These are phyloP conservation scores for Coemansia sp. DNA, from an alignment of 371 early-diverging fungal species.

Conservation along the genomic window DNA sequence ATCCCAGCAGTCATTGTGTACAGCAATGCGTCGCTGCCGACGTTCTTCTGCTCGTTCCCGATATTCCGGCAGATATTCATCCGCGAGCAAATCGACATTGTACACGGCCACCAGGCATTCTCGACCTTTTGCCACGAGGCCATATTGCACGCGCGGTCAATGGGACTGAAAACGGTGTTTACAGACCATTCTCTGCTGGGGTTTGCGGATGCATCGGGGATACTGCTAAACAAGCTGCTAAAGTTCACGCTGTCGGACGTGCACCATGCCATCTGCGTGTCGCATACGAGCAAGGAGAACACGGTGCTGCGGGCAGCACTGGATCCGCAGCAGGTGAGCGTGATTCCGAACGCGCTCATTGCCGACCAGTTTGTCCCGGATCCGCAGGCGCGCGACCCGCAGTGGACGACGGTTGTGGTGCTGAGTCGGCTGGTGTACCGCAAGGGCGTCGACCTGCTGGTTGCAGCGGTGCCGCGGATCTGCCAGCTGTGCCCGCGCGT, in stretches of 20 bases:
- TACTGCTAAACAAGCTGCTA: constrained; percentile 92
- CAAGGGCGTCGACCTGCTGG: constrained; percentile 95
- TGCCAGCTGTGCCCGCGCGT: constrained; percentile 83
- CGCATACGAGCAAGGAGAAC: constrained; percentile 98
- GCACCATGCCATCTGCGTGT: constrained; percentile 98
- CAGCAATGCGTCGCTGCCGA: constrained; percentile 91
- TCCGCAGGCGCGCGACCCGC: constrained; percentile 70
- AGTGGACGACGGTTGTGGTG: constrained; percentile 91
- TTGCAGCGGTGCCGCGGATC: constrained; percentile 91
- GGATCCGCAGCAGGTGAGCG: constrained; percentile 86
- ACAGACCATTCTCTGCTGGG: constrained; percentile 99
- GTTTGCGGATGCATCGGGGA: constrained; percentile 91
- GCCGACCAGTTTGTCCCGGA: constrained; percentile 88
- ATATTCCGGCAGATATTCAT: constrained; percentile 91
- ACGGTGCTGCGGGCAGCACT: constrained; percentile 93
- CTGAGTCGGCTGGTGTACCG: constrained; percentile 94
- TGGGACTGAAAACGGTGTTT: constrained; percentile 94
- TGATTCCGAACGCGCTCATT: constrained; percentile 99
- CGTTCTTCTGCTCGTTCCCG: constrained; percentile 88
- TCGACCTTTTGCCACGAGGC: constrained; percentile 95
- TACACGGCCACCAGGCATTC: constrained; percentile 98
- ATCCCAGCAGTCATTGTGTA: constrained; percentile 86
- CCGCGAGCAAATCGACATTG: constrained; percentile 91
- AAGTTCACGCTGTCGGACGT: constrained; percentile 94
- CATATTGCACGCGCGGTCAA: constrained; percentile 93